Evolutionary conservation across 495 filamentous ascomycete species (phyloP), one percentile per base, ranked within the genome.

Genomic region (Chaetomidium leptoderma): DNA sequence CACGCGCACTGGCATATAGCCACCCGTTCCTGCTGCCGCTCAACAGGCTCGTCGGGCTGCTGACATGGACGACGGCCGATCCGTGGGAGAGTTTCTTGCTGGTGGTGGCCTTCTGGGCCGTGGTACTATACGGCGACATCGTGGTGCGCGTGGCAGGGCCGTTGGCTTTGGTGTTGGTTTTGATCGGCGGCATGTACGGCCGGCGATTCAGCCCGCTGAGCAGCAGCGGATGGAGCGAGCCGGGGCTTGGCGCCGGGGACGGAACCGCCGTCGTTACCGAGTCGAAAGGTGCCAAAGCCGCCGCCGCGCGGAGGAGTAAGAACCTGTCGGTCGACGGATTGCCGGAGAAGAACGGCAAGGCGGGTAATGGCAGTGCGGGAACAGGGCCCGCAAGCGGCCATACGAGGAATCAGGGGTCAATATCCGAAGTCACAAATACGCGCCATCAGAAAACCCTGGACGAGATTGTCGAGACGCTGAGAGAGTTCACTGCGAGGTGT

Each of bases 11-110:
- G 50, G 91, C 91, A 56, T 95, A 97, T 67, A 95, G 90, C 23
- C 91, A 97, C 71, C 91, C 92, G 1, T 97, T 96, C 67, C 75
- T 99, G 16, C 74, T 92, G 29, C 90, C 90, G 19, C 76, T 95
- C 39, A 97, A 96, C 64, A 87, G 85, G 61, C 62, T 93, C 11
- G 84, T 82, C 16, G 92, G 92, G 0, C 76, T 99, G 48, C 62
- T 97, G 39, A 95, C 88, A 73, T 99, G 93, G 93, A 93, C 90
- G 17, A 91, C 86, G 10, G 86, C 81, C 29, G 93, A 99, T 63
- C 85, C 91, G 2, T 97, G 92, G 92, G 90, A 97, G 74, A 95
- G 90, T 76, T 99, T 99, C 72, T 76, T 99, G 46, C 68, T 97
- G 29, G 77, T 99, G 13, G 83, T 84, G 2, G 76, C 67, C 5